Evolutionary conservation across 306 rosid genomes (phyloP).

Genomic region (Quercus dentata): DNA sequence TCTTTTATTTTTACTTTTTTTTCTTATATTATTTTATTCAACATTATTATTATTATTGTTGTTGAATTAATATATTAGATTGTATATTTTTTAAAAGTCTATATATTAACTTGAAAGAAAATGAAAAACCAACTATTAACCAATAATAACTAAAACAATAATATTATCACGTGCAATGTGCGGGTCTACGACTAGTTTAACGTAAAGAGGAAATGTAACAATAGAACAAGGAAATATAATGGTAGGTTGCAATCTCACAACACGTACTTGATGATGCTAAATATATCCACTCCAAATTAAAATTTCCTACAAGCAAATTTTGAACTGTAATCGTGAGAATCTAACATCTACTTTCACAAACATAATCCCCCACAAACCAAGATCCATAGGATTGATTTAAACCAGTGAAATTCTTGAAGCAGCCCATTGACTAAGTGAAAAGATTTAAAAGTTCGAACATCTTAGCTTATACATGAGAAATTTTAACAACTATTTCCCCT

Average conservation of each 20-base stretch:
- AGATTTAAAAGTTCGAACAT: neutral
- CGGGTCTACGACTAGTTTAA: slow-evolving; percentile 8
- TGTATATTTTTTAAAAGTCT: no score
- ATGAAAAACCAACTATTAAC: no score
- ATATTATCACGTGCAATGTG: no score
- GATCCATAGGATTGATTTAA: slow-evolving; percentile 74
- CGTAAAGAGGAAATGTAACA: slow-evolving; percentile 59
- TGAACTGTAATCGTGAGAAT: slow-evolving; percentile 1
- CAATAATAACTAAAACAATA: no score
- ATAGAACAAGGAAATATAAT: slow-evolving; percentile 31
- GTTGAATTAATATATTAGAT: no score
- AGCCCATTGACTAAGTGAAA: slow-evolving; percentile 49
- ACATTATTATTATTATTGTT: no score
- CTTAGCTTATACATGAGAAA: no score
- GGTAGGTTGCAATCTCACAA: neutral
- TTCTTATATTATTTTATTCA: no score
- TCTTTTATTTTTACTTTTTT: no score
- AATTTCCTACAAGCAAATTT: neutral
- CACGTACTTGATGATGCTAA: neutral
- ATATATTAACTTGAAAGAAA: no score
- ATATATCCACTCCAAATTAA: neutral
- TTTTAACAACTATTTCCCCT: no score
- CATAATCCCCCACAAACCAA: slow-evolving; percentile 88
- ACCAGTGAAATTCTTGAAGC: slow-evolving; percentile 89
- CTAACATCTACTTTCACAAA: slow-evolving; percentile 55